Base-by-base conservation (phyloP, 2,329 filamentous ascomycete species). In the Xylariales sp. region DNA sequence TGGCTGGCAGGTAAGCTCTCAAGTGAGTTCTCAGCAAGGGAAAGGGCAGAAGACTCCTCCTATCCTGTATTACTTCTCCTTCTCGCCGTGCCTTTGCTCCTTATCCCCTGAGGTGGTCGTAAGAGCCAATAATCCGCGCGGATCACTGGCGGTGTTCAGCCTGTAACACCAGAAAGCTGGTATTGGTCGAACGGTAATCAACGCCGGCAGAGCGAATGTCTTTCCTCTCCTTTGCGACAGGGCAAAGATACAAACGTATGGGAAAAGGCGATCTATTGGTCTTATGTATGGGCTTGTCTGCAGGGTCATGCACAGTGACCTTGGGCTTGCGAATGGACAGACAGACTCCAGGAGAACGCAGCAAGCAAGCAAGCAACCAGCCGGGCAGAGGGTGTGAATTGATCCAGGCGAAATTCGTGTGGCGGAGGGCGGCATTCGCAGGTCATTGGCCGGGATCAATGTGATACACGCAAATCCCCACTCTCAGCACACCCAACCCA, bases 241-340 rank as follows among this genome's bases (percentile, higher is more conserved):
- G 32, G 44, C 22, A 33, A 36, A 28, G 40, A 20, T 38, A 38
- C 34, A 32, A 25, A 20, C 18, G 33, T 18, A 18, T 12, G 31
- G 39, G 31, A 33, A 40, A 39, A 40, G 29, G 25, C 20, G 39
- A 28, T 46, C 44, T 43, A 46, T 43, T 43, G 44, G 40, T 46
- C 31, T 43, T 46, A 43, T 38, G 39, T 42, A 46, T 46, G 44
- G 44, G 32, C 40, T 28, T 25, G 14, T 42, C 40, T 46, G 44
- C 44, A 46, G 39, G 44, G 44, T 46, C 44, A 46, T 46, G 43
- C 43, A 45, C 39, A 33, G 42, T 42, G 39, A 42, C 43, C 38
- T 19, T 33, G 25, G 39, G 38, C 43, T 40, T 18, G 38, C 27
- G 34, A 42, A 41, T 45, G 33, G 43, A 21, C 38, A 37, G 43